Evolutionary conservation across 2,329 filamentous ascomycete genomes (phyloP).

Genomic region (Pseudogymnoascus sp.): DNA sequence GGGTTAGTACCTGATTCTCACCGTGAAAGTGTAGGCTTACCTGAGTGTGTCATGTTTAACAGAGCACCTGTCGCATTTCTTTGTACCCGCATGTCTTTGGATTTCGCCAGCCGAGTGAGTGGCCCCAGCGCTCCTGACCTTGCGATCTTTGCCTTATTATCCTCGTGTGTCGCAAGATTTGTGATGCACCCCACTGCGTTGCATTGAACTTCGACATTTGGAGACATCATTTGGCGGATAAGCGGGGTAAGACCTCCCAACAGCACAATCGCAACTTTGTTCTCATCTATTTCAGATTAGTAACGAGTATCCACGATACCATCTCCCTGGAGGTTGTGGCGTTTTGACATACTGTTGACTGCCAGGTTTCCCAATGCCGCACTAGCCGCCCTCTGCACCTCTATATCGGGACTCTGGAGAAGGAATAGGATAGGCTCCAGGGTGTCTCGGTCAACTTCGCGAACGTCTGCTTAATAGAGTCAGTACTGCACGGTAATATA

Average conservation of each 20-base stretch:
- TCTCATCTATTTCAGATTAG: slow-evolving; percentile 66
- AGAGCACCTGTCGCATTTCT: slow-evolving; percentile 93
- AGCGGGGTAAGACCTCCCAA: slow-evolving; percentile 83
- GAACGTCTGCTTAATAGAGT: slow-evolving; percentile 59
- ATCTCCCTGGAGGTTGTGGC: not conserved
- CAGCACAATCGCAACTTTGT: slow-evolving; percentile 93
- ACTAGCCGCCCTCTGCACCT: slow-evolving; percentile 93
- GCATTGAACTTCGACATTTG: slow-evolving; percentile 97
- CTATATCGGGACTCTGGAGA: slow-evolving; percentile 88
- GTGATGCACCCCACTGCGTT: slow-evolving; percentile 99
- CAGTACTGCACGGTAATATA: not conserved
- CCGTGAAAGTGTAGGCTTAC: slow-evolving; percentile 42
- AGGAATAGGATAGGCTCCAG: slow-evolving; percentile 94
- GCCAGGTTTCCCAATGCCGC: slow-evolving; percentile 92
- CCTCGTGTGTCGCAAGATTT: slow-evolving; percentile 94
- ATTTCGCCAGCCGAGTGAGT: slow-evolving; percentile 86
- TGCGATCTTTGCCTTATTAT: slow-evolving; percentile 98
- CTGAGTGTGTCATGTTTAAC: slow-evolving; percentile 98
- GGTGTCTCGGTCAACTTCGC: slow-evolving; percentile 89
- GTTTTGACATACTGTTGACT: slow-evolving; percentile 70
- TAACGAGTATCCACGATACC: slow-evolving; percentile 13
- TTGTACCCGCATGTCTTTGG: slow-evolving; percentile 97
- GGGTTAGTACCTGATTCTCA: slow-evolving; percentile 10
- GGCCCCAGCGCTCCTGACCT: slow-evolving; percentile 87
- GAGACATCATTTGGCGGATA: slow-evolving; percentile 96